Evolutionary conservation across 2,329 filamentous ascomycete genomes (phyloP), one percentile per base, ranked within the genome.

Genomic region (Talaromyces atroroseus): DNA sequence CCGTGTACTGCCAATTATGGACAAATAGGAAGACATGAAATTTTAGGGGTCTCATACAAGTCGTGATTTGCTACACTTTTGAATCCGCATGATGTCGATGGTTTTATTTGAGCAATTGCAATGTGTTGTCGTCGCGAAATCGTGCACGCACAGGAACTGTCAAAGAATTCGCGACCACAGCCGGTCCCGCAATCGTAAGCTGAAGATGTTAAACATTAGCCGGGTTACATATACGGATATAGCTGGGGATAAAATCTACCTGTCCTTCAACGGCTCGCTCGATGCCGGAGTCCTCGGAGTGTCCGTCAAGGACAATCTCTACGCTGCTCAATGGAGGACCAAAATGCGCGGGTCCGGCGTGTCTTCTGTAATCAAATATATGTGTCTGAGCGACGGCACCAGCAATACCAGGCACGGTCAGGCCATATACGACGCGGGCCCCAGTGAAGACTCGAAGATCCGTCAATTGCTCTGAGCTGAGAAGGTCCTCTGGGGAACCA

Each of bases 371-470:
- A 69, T 97, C 92, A 67, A 89, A 95, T 40, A 92, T 80, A 59
- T 89, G 86, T 7, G 89, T 95, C 74, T 97, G 92, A 1, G 87
- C 79, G n/a, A 95, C 83, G 0, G 92, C 87, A 38, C 94, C 94
- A 2, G 92, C 92, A n/a, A 97, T 89, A 59, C 84, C 83, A 23
- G 90, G 78, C 0, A 88, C 85, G 18, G 90, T 88, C 54, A 99
- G 79, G 2, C 91, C 92, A 71, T 97, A 96, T 51, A 95, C 80
- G 56, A 96, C 79, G 52, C 90, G 84, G 1, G 90, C 87, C 26
- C 87, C 83, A 1, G 88, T 89, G 71, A 91, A 89, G 52, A 95
- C 81, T 47, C 92, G 85, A 57, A 97, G 74, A 66, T 96, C 90
- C 0, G 88, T 90, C 42, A 97, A 78, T 51, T 86, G 82, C 21